phyloP scores from a whole-genome alignment of 1,284 basidiomycete genomes.

The Pascua guehoae region DNA sequence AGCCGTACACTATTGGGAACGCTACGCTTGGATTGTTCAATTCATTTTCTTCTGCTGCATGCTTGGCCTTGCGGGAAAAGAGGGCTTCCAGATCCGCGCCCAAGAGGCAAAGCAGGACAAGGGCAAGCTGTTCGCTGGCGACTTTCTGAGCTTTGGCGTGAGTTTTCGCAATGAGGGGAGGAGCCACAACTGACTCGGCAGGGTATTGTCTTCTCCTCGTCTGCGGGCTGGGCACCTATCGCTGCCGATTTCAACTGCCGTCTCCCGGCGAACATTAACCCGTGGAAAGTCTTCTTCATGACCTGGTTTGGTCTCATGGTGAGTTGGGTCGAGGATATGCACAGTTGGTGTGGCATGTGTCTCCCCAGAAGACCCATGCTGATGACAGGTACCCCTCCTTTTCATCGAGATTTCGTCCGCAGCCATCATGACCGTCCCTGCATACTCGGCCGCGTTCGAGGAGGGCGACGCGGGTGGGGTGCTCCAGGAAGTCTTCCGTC shows the following conservation, averaged over 20 bases:
- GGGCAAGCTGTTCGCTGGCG: conserved; percentile 50
- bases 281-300: conserved; percentile 56
- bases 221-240: conserved; percentile 51
- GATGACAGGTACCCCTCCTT: conserved; percentile 34
- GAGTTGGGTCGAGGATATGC: no score
- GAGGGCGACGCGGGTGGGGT: conserved; percentile 55
- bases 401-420: conserved; percentile 58
- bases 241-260: conserved; percentile 57
- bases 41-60: conserved; percentile 58
- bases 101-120: conserved; percentile 54
- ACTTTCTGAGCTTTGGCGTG: conserved; percentile 57
- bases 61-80: conserved; percentile 56
- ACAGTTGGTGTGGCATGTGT: no score
- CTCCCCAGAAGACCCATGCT: conserved; percentile 27
- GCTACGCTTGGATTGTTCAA: conserved; percentile 61
- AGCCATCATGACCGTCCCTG: conserved; percentile 57
- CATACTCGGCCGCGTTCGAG: conserved; percentile 55
- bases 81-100: conserved; percentile 54
- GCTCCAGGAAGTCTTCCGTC: conserved; percentile 36
- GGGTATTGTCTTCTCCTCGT: conserved; percentile 59
- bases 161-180: conserved; percentile 3
- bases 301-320: conserved; percentile 59
- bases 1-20: conserved; percentile 60
- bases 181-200: neutral
- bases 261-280: conserved; percentile 53